Evolutionary conservation across 176 grass and related monocot genomes (phyloP).

Genomic region (Secale cereale): DNA sequence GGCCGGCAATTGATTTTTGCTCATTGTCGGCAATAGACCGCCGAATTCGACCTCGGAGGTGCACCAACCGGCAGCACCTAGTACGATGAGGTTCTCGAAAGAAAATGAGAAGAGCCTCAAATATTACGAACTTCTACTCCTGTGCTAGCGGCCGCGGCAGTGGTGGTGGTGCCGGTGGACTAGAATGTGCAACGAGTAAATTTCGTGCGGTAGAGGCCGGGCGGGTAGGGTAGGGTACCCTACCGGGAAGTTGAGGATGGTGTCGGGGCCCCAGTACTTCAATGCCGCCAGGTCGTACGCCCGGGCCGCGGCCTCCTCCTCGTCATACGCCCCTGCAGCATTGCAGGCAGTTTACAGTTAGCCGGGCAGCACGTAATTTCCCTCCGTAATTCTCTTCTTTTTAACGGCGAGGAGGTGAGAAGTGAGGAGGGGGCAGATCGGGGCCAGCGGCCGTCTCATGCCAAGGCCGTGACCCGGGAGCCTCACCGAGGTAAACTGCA

Average conservation of each 20-base stretch:
- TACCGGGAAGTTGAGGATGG: conserved; percentile 84
- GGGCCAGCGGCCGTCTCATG: conserved; percentile 18
- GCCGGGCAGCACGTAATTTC: neutral
- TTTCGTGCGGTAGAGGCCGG: conserved; percentile 16
- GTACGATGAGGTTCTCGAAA: too few species aligned
- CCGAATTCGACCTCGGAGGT: too few species aligned
- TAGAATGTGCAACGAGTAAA: conserved; percentile 11
- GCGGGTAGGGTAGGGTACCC: neutral
- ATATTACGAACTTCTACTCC: too few species aligned
- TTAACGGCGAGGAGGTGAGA: neutral
- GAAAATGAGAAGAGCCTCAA: too few species aligned
- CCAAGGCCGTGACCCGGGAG: conserved; percentile 46
- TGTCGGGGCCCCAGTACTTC: conserved; percentile 92
- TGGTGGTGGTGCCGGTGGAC: neutral
- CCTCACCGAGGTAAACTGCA: conserved; percentile 99
- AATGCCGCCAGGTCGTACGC: conserved; percentile 94
- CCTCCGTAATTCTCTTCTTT: neutral
- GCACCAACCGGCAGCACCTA: too few species aligned
- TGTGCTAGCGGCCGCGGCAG: too few species aligned
- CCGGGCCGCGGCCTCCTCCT: conserved; percentile 78
- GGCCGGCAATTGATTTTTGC: neutral
- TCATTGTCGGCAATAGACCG: neutral
- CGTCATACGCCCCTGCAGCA: conserved; percentile 73
- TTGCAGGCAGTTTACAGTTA: neutral
- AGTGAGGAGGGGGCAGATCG: neutral